phyloP scores from a whole-genome alignment of 352 stramenopile species.

The Phytophthora foliorum region DNA sequence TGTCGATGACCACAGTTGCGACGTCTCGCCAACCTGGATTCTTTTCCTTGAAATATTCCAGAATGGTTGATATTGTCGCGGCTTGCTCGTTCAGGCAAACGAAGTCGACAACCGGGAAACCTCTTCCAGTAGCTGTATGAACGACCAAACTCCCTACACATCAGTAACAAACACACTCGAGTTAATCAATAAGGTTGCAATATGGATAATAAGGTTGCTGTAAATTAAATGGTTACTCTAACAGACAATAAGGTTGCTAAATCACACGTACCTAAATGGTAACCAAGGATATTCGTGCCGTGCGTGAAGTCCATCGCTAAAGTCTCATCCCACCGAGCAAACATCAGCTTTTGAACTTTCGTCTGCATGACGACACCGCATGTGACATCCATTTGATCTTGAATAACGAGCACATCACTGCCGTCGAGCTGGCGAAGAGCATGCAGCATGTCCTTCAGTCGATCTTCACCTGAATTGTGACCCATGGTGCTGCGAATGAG shows the following conservation, averaged over 20 bases:
- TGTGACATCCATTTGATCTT: constrained; percentile 29
- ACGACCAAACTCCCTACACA: constrained; percentile 25
- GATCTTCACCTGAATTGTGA: no score
- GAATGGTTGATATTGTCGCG: constrained; percentile 8
- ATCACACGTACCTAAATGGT: constrained; percentile 18
- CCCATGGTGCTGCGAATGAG: constrained; percentile 16
- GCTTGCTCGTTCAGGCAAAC: constrained; percentile 28
- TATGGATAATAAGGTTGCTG: not conserved
- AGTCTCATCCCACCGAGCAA: constrained; percentile 18
- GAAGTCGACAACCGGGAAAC: constrained; percentile 31
- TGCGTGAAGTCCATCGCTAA: constrained; percentile 38
- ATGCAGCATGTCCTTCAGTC: constrained; percentile 18
- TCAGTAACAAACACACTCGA: no score
- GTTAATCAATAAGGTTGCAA: not conserved
- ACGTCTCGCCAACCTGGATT: constrained; percentile 7
- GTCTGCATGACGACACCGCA: constrained; percentile 19
- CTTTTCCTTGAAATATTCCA: constrained; percentile 29
- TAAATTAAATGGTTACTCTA: constrained; percentile 6
- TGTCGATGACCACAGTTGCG: constrained; percentile 5
- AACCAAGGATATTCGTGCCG: constrained; percentile 27
- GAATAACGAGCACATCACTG: constrained; percentile 15
- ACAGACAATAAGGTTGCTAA: not conserved
- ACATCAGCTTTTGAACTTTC: constrained; percentile 23
- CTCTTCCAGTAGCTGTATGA: constrained; percentile 17
- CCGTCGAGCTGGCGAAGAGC: constrained; percentile 18